A percentile compares a stretch with the other conserved stretches of the same genome.
These are phyloP conservation scores for Herpetomonas samuelpessoai DNA, from an alignment of 208 protist species.

Conservation along the genomic window DNA sequence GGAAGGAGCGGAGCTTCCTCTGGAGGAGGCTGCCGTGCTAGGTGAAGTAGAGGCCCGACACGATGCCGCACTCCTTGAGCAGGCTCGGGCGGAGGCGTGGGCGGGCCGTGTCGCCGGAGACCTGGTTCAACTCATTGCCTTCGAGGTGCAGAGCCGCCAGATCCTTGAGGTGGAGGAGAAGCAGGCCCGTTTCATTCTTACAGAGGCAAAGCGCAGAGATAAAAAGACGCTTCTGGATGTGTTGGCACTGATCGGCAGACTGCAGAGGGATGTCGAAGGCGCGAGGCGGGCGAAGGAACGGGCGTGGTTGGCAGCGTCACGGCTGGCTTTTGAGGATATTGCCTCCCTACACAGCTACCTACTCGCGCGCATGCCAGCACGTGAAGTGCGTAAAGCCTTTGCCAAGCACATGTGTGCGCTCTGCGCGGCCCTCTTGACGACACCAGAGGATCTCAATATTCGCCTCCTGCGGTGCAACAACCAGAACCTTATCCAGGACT, in stretches of 20 bases:
- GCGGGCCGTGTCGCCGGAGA: slow-evolving; percentile 46
- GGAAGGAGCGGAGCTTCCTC: slow-evolving; percentile 11
- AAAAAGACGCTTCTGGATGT: slow-evolving; percentile 23
- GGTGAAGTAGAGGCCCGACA: slow-evolving; percentile 29
- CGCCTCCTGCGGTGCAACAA: slow-evolving; percentile 76
- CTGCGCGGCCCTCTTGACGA: slow-evolving; percentile 40
- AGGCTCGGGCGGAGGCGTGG: slow-evolving; percentile 60
- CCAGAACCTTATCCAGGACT: slow-evolving; percentile 56
- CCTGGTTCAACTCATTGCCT: slow-evolving; percentile 42
- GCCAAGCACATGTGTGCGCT: slow-evolving; percentile 31
- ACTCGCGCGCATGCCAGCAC: slow-evolving; percentile 15
- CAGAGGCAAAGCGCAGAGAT: slow-evolving; percentile 15
- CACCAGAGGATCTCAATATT: slow-evolving; percentile 79
- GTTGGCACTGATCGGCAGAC: slow-evolving; percentile 16
- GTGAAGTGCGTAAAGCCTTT: slow-evolving; percentile 14
- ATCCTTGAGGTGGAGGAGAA: slow-evolving; percentile 50
- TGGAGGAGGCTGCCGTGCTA: slow-evolving; percentile 34
- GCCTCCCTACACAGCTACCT: slow-evolving; percentile 10
- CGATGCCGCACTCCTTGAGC: slow-evolving; percentile 36
- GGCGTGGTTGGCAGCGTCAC: slow-evolving; percentile 36
- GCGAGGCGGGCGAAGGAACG: slow-evolving; percentile 15
- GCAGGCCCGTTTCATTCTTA: slow-evolving; percentile 12
- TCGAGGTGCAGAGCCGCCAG: slow-evolving; percentile 29
- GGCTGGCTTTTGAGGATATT: slow-evolving; percentile 4
- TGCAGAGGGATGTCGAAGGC: slow-evolving; percentile 43